Base-by-base conservation (phyloP, 495 filamentous ascomycete genomes). In the Margaritispora aquatica region DNA sequence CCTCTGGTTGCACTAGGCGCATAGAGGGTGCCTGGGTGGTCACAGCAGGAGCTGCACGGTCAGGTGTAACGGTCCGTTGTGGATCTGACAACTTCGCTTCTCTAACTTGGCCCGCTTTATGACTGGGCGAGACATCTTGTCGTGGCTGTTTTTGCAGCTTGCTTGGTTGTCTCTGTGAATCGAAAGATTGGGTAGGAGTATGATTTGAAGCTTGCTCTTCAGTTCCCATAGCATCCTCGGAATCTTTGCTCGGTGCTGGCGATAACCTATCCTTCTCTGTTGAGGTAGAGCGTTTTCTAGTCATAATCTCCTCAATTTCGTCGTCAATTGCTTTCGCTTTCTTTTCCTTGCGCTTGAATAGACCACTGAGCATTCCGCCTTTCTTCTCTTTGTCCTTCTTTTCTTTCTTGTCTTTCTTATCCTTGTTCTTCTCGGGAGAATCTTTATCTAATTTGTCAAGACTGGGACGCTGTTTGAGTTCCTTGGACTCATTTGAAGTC, bases 301-400 rank as follows among this genome's bases (percentile, higher is more conserved):
- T 71, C 23, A 57, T 26, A 46, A 68, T 60, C 52, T 72, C 64
- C 15, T 77, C 78, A 15, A 72, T 69, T 8, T 81, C 79, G 26
- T 77, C 75, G 21, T 69, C 64, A 3, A 76, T 74, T 34, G 68
- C 72, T 50, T 81, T 68, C 63, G 44, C 61, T 56, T 89, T 97
- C 77, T 92, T 96, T 62, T 96, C 90, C 66, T 95, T 96, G 56
- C 90, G 80, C 66, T 96, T 97, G 80, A 99, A 99, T 65, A 97
- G 80, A 41, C 91, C 92, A 65, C 91, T 91, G 51, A 99, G 84
- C 73, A 93, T 96, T 51, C 92, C 89, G 15, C 85, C 79, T 68
- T 94, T 96, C 77, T 96, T 96, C 58, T 96, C 89, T 66, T 93
- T 93, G 48, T 88, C 87, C 68, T 90, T 95, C 71, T 89, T 90